phyloP scores from a whole-genome alignment of 2,329 filamentous ascomycete species.

The Hypocreales sp. region DNA sequence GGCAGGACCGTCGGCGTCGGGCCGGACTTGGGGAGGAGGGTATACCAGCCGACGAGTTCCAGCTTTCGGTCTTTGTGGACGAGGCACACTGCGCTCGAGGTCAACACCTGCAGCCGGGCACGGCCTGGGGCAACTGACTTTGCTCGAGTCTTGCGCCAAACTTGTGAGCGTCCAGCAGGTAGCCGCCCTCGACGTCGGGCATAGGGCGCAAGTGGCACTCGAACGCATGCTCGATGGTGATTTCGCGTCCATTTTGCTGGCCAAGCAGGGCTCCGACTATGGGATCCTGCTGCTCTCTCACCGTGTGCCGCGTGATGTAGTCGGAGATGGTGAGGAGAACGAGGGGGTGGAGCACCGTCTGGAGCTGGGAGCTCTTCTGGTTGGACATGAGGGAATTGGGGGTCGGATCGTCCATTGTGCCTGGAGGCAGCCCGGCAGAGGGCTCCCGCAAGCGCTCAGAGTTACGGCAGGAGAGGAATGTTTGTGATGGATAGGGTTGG shows the following conservation, averaged over 20 bases:
- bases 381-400: constrained; percentile 47
- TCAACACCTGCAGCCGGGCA: constrained; percentile 40
- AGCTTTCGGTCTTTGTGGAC: constrained; percentile 76
- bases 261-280: constrained; percentile 81
- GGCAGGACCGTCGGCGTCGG: constrained; percentile 54
- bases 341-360: constrained; percentile 78
- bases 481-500: no score
- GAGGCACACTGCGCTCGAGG: no score
- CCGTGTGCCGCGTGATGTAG: constrained; percentile 81
- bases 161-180: constrained; percentile 51
- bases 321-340: constrained; percentile 94
- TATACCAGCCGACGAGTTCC: constrained; percentile 87
- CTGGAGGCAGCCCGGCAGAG: not conserved
- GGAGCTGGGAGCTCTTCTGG: constrained; percentile 56
- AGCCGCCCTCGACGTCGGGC: constrained; percentile 33
- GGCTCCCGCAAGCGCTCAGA: not conserved
- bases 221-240: constrained; percentile 88
- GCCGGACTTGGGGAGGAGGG: constrained; percentile 55
- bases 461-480: no score
- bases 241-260: constrained; percentile 76
- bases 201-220: constrained; percentile 49
- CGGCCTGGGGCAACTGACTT: constrained; percentile 33
- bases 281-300: constrained; percentile 59
- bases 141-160: constrained; percentile 70
- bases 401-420: constrained; percentile 29